A percentile compares a stretch with the other conserved stretches of the same genome.
Conservation (phyloP, 352 stramenopile genomes). For the Globisporangium middletonii region DNA sequence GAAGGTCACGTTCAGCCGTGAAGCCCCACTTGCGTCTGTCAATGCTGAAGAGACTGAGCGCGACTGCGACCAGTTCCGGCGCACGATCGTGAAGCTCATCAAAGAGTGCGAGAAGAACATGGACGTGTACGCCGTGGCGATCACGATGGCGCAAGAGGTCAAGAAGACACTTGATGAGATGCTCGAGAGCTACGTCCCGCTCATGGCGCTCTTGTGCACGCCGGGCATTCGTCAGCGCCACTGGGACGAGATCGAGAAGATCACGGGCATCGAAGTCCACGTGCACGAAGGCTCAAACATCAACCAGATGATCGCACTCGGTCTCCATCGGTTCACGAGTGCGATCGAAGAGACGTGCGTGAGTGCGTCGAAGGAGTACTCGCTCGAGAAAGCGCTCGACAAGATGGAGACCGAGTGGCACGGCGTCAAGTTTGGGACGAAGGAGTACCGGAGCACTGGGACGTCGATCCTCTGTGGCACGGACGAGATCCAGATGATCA, state of each 20-base stretch:
- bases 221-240: constrained; percentile 89
- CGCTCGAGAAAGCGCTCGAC: constrained; percentile 89
- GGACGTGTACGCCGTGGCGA: constrained; percentile 71
- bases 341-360: constrained; percentile 92
- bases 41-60: constrained; percentile 84
- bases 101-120: constrained; percentile 90
- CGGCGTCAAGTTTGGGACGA: constrained; percentile 89
- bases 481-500: constrained; percentile 91
- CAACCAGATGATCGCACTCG: constrained; percentile 87
- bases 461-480: constrained; percentile 87
- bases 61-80: constrained; percentile 84
- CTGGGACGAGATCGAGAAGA: constrained; percentile 89
- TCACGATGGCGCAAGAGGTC: constrained; percentile 74
- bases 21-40: constrained; percentile 56
- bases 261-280: constrained; percentile 85
- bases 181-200: constrained; percentile 84
- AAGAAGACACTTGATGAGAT: constrained; percentile 84
- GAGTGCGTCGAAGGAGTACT: constrained; percentile 92
- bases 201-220: constrained; percentile 92
- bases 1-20: constrained; percentile 63
- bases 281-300: constrained; percentile 90
- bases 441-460: constrained; percentile 91
- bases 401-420: constrained; percentile 94
- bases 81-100: constrained; percentile 86
- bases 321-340: constrained; percentile 74